Conservation (phyloP, 345 rosid genomes). For the Gossypium arboreum region DNA sequence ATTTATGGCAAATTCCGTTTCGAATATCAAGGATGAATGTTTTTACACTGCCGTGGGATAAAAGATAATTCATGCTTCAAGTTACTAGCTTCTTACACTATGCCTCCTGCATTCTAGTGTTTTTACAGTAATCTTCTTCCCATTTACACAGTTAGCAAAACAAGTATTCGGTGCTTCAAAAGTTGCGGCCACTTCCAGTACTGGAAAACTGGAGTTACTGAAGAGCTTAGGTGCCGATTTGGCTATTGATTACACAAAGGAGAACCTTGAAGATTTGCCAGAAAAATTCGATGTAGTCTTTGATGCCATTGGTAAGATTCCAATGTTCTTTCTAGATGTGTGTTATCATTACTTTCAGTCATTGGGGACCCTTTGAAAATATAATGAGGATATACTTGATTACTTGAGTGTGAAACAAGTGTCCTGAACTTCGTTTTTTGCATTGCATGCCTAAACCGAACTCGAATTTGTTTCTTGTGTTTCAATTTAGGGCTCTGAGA, state of each 20-base stretch:
- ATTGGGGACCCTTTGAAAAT: neutral
- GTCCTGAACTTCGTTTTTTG: neutral
- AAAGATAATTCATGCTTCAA: neutral
- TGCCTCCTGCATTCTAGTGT: neutral
- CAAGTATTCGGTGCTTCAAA: constrained; percentile 83
- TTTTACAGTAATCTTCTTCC: neutral
- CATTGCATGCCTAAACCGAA: neutral
- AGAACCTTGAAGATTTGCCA: constrained; percentile 69
- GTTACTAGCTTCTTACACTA: neutral
- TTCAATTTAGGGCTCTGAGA: neutral
- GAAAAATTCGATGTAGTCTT: constrained; percentile 79
- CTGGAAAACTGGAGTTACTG: constrained; percentile 63
- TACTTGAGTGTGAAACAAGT: neutral
- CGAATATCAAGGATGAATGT: neutral
- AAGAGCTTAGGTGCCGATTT: constrained; percentile 85
- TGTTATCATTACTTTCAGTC: neutral
- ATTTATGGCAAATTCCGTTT: neutral
- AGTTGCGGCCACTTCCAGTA: constrained; percentile 84
- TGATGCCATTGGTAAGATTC: constrained; percentile 76
- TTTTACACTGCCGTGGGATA: neutral
- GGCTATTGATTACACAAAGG: constrained; percentile 86
- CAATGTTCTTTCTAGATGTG: neutral
- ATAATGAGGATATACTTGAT: neutral
- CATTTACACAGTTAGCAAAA: constrained; percentile 63
- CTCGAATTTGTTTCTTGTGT: neutral